Percentiles rank a stretch among this genome's conserved stretches.
Conservation (phyloP, 768 basidiomycete species). For the Peribolospora kevripleyi region DNA sequence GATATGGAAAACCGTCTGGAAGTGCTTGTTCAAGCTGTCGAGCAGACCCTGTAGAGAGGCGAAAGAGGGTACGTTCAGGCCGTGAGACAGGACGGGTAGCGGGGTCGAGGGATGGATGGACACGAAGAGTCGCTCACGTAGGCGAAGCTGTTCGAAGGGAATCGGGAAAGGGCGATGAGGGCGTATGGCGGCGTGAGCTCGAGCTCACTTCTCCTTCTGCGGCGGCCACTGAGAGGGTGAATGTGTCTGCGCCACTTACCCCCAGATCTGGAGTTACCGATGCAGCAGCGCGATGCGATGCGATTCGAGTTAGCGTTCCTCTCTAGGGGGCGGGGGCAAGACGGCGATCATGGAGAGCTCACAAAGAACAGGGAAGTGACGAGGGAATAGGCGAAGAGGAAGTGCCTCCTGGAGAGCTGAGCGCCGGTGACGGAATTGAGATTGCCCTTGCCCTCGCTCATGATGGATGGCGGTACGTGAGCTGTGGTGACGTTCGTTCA, state of each 20-base stretch:
- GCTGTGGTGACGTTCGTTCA: too few species aligned
- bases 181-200: neutral
- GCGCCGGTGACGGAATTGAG: too few species aligned
- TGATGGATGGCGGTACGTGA: too few species aligned
- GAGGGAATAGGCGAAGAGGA: slow-evolving; percentile 33
- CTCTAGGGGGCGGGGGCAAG: neutral
- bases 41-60: slow-evolving; percentile 11
- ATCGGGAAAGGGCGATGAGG: slow-evolving; percentile 8
- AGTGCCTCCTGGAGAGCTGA: too few species aligned
- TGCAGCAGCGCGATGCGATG: too few species aligned
- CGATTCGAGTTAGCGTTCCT: slow-evolving; percentile 24
- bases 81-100: neutral
- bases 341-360: slow-evolving; percentile 10
- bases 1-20: slow-evolving; percentile 44
- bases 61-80: neutral
- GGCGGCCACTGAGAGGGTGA: slow-evolving; percentile 20
- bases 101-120: neutral
- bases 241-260: too few species aligned
- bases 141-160: neutral
- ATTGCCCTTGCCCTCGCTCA: too few species aligned
- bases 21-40: slow-evolving; percentile 30
- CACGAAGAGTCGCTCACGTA: neutral
- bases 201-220: slow-evolving; percentile 30
- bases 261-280: too few species aligned
- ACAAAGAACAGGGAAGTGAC: slow-evolving; percentile 59